phyloP scores from a whole-genome alignment of 1,139 yeast species.

The Yarrowia galli region DNA sequence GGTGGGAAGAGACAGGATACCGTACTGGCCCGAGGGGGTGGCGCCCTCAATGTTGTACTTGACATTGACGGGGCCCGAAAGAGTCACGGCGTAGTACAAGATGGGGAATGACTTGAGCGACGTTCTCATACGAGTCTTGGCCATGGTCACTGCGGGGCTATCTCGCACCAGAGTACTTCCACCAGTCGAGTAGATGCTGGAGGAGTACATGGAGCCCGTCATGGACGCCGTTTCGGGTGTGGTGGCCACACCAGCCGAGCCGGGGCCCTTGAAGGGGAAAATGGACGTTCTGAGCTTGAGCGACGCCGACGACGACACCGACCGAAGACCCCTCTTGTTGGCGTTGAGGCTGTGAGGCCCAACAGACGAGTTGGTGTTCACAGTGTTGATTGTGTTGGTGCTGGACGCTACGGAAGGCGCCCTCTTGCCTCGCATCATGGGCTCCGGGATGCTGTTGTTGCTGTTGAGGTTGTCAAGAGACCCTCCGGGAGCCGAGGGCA shows the following conservation, averaged over 20 bases:
- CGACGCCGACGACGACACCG: slow-evolving; percentile 32
- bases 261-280: slow-evolving; percentile 28
- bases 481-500: not conserved
- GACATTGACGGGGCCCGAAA: slow-evolving; percentile 35
- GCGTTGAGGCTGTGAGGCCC: not conserved
- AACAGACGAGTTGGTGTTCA: not conserved
- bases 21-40: slow-evolving; percentile 20
- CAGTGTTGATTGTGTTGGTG: not conserved
- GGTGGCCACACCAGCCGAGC: not conserved
- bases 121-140: not conserved
- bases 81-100: slow-evolving; percentile 26
- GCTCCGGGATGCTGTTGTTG: too few species aligned
- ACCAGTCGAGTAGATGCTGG: not conserved
- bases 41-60: slow-evolving; percentile 34
- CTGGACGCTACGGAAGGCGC: slow-evolving; percentile 3
- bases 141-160: slow-evolving; percentile 14
- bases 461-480: too few species aligned
- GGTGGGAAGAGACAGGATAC: slow-evolving; percentile 27
- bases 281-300: slow-evolving; percentile 26
- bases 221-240: slow-evolving; percentile 25
- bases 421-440: not conserved
- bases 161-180: slow-evolving; percentile 4
- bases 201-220: slow-evolving; percentile 4
- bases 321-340: slow-evolving; percentile 18
- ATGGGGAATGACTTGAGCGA: slow-evolving; percentile 31